Evolutionary conservation across 441 rosid genomes (phyloP).

Genomic region (Metrosideros polymorpha): DNA sequence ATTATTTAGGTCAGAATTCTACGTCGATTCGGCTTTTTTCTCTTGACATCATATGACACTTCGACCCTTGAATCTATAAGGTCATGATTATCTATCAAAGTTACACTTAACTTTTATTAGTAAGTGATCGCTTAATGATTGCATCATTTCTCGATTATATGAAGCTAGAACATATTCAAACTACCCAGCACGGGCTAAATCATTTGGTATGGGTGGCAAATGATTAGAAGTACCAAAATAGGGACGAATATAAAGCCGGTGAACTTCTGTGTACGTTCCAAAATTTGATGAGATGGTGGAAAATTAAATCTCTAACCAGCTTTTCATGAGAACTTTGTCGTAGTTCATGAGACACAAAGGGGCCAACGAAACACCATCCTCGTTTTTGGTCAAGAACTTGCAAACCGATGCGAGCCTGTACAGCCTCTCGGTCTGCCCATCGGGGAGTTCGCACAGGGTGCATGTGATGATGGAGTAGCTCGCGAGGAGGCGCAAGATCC

Average conservation of each 20-base stretch:
- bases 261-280: neutral
- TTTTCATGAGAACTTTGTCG: conserved; percentile 13
- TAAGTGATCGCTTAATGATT: neutral
- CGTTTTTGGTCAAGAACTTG: conserved; percentile 9
- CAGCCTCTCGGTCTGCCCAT: conserved; percentile 12
- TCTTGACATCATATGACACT: too few relatives aligned
- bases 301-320: neutral
- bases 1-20: neutral
- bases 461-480: conserved; percentile 10
- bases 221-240: neutral
- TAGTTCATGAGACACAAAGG: conserved; percentile 3
- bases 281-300: neutral
- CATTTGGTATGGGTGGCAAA: neutral
- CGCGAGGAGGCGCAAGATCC: conserved; percentile 12
- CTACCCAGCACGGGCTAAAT: neutral
- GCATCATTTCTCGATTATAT: neutral
- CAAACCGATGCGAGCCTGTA: conserved; percentile 19
- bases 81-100: neutral
- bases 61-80: neutral
- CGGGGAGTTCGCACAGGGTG: neutral
- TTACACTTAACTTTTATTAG: neutral
- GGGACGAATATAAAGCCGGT: neutral
- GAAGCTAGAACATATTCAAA: neutral
- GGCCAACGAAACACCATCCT: conserved; percentile 17
- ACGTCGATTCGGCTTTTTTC: neutral